Evolutionary conservation across 2,329 filamentous ascomycete genomes (phyloP).

Genomic region (Fusarium nisikadoi): DNA sequence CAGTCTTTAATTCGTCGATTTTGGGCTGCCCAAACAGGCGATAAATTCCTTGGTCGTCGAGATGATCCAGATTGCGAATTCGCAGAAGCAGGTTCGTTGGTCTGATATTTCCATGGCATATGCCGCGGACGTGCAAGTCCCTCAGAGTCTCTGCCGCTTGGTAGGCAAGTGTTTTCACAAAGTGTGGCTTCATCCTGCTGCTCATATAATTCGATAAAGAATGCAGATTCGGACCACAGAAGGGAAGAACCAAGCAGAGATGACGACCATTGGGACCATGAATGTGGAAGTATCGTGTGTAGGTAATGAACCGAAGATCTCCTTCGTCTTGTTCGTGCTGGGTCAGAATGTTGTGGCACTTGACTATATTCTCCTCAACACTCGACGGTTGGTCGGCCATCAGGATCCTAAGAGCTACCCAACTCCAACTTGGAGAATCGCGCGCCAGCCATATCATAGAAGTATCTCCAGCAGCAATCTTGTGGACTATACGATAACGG

Average conservation of each 20-base stretch:
- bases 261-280: background rate
- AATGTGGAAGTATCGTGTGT: background rate
- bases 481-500: background rate
- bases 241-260: background rate
- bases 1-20: background rate
- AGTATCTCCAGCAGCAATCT: background rate
- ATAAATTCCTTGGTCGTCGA: background rate
- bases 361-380: background rate
- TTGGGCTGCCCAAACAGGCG: background rate
- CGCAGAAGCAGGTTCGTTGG: background rate
- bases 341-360: background rate
- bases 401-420: background rate
- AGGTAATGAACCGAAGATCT: background rate
- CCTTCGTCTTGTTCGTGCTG: rapidly evolving
- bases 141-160: background rate
- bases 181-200: background rate
- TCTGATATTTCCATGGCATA: background rate
- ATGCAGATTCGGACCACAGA: background rate
- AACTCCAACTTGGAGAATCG: background rate
- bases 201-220: background rate
- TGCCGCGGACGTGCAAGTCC: background rate
- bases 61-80: background rate
- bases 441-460: background rate
- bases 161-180: too few species aligned
- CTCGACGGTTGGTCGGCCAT: background rate